Conservation (phyloP, 257 asterid genomes). For the Solanum paucissectum region DNA sequence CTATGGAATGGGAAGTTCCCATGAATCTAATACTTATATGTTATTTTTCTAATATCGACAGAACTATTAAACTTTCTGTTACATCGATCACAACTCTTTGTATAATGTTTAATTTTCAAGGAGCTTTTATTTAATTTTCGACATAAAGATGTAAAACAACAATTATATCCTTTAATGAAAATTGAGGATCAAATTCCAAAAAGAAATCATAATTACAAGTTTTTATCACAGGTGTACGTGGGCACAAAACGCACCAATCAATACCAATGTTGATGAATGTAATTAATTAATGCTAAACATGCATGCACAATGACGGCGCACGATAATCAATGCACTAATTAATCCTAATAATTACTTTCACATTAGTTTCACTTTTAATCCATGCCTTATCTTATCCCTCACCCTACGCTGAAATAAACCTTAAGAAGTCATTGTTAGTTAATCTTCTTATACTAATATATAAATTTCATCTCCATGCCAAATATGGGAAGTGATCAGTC, state of each 20-base stretch:
- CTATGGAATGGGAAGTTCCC: neutral
- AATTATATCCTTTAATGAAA: neutral
- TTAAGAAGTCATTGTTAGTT: neutral
- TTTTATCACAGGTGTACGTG: neutral
- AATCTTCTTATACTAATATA: neutral
- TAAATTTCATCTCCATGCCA: neutral
- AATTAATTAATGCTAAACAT: neutral
- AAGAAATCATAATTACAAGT: neutral
- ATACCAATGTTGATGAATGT: neutral
- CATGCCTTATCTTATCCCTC: neutral
- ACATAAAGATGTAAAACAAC: neutral
- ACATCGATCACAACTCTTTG: neutral
- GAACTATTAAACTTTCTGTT: neutral
- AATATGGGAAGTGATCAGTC: slow-evolving; percentile 27
- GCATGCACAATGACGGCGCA: slow-evolving; percentile 32
- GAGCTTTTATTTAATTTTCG: neutral
- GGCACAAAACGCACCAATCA: neutral
- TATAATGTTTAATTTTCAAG: neutral
- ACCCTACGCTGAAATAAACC: neutral
- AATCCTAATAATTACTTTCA: slow-evolving; percentile 12
- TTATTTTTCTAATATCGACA: neutral
- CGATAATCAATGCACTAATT: slow-evolving; percentile 30
- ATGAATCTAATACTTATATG: neutral
- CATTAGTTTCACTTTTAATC: neutral
- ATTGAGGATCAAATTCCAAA: neutral